Evolutionary conservation across 768 basidiomycete genomes (phyloP).

Genomic region (Filobasidium floriforme): DNA sequence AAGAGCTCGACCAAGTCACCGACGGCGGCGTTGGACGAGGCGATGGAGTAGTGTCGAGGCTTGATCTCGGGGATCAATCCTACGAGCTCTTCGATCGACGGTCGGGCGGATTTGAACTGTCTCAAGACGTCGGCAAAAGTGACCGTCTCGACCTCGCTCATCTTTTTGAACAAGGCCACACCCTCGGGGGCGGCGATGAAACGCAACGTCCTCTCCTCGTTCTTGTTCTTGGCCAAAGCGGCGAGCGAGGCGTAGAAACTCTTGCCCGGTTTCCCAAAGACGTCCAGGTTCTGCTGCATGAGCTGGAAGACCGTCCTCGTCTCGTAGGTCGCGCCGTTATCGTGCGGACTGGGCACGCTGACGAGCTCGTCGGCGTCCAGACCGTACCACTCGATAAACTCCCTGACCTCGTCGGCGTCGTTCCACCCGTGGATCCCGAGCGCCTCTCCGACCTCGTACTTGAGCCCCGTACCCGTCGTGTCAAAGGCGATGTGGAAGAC

Average conservation of each 20-base stretch:
- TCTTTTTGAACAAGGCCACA: constrained; percentile 82
- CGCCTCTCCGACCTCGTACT: constrained; percentile 93
- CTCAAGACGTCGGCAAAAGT: constrained; percentile 80
- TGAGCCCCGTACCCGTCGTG: constrained; percentile 80
- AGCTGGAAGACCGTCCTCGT: constrained; percentile 91
- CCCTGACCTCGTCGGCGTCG: constrained; percentile 72
- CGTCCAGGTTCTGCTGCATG: constrained; percentile 90
- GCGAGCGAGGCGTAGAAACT: constrained; percentile 87
- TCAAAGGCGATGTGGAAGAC: constrained; percentile 98
- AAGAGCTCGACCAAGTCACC: constrained; percentile 89
- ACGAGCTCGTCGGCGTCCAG: constrained; percentile 70
- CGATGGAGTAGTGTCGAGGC: constrained; percentile 96
- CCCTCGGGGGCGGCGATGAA: constrained; percentile 95
- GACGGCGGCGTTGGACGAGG: constrained; percentile 87
- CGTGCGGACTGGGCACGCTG: constrained; percentile 62
- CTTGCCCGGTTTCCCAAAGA: constrained; percentile 93
- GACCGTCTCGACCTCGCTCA: constrained; percentile 88
- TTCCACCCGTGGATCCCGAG: constrained; percentile 98
- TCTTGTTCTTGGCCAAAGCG: constrained; percentile 59
- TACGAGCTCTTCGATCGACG: constrained; percentile 75
- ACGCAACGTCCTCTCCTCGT: constrained; percentile 69
- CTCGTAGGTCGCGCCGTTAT: constrained; percentile 61
- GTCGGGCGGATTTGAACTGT: constrained; percentile 68
- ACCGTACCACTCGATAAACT: constrained; percentile 89
- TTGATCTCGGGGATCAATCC: constrained; percentile 90